Base-by-base conservation (phyloP, 768 basidiomycete species). In the Sporobolomyces phaffii region DNA sequence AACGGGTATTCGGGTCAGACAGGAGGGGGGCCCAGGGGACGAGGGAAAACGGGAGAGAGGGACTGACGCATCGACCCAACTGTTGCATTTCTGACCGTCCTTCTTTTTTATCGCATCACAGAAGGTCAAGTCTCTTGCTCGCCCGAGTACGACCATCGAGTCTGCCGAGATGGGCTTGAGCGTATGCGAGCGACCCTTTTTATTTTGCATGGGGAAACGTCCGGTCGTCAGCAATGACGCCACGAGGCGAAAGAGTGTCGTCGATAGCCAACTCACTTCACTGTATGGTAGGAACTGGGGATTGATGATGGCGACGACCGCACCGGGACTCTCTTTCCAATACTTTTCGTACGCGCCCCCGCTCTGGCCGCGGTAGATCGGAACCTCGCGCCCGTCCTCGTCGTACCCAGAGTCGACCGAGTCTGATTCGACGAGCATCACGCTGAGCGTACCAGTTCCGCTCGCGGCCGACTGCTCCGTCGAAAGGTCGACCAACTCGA, bases 381-480 rank as follows among this genome's bases (percentile, higher is more conserved):
- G 90, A 69, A 61, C 61, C 48, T 72, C 70, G 58, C 80, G 79
- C 14, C 81, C 82, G 53, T 85, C 81, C 9, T 83, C 84, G 33
- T 76, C 79, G 5, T 80, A 81, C 18, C 86, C 73, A 17, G 82
- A 36, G 45, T 64, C 69, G 17, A 70, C 84, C 1, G 81, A 77
- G 73, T 97, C 91, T 28, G 91, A 83, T 76, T 98, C 91, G 73
- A 98, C 97, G 34, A 99, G 80, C 48, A 97, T 77, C 65, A 99
- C 75, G 17, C 87, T 86, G 48, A 99, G 77, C 59, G 86, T 83
- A 0, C 90, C 91, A 71, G 96, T 91, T 0, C 94, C 94, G 33
- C 87, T 79, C 14, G 87, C 83, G 13, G 83, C 78, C 1, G 82
- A 80, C 69, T 82, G 84, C 8, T 82, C 83, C 0, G 83, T 81